phyloP scores from a whole-genome alignment of 2,329 filamentous ascomycete genomes.

The Ceratocystis cacaofunesta region DNA sequence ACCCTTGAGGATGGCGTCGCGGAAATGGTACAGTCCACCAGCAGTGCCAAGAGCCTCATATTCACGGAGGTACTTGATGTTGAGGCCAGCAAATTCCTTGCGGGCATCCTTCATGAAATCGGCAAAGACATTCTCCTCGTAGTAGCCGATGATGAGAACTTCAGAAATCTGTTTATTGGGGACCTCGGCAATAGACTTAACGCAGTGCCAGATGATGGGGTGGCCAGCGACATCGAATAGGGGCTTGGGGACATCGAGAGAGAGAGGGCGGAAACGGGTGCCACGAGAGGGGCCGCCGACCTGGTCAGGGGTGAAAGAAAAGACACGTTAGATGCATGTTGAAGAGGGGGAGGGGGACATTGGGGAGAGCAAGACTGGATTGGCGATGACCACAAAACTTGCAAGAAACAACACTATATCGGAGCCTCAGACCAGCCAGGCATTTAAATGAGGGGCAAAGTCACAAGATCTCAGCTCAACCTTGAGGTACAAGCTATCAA shows the following conservation, averaged over 20 bases:
- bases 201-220: conserved; percentile 95
- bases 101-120: conserved; percentile 92
- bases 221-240: conserved; percentile 97
- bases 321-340: conserved; percentile 22
- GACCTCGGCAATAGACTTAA: conserved; percentile 80
- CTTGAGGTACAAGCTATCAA: background rate
- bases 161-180: conserved; percentile 69
- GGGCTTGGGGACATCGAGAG: conserved; percentile 92
- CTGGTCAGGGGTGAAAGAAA: conserved; percentile 30
- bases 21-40: conserved; percentile 96
- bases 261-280: conserved; percentile 87
- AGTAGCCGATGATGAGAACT: conserved; percentile 97
- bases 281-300: conserved; percentile 91
- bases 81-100: conserved; percentile 71
- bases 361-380: background rate
- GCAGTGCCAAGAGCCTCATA: conserved; percentile 94
- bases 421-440: background rate
- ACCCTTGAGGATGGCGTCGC: conserved; percentile 94
- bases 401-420: background rate
- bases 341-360: conserved; percentile 3
- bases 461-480: background rate
- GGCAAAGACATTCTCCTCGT: conserved; percentile 90
- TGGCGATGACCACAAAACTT: background rate
- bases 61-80: conserved; percentile 90
- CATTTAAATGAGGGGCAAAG: conserved; percentile 2